Evolutionary conservation across 768 basidiomycete species (phyloP), one percentile per base, ranked within the genome.

Genomic region (Mrakia frigida): DNA sequence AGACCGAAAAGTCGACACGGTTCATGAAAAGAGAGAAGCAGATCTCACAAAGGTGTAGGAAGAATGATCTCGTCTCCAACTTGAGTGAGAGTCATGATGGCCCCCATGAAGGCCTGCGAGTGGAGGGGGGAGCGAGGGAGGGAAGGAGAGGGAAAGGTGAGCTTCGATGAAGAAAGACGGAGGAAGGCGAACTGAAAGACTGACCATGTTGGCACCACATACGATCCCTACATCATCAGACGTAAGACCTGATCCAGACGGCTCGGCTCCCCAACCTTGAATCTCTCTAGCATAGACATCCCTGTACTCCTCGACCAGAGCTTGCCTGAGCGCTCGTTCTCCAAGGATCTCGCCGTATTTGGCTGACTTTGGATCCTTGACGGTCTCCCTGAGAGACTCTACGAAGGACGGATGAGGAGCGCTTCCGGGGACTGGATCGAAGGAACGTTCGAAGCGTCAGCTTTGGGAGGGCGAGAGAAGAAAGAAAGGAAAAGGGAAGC

Each of bases 101-200:
- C 56, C 1, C 80, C 74, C 70, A 82, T 81, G 70, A 81, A 80
- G 6, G 82, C 82, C 77, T 78, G 28, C 0, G 69, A 81, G 90
- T 90, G 90, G 90, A 31, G 91, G 91, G 1, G 89, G 85, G 31
- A 91, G 91, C n/a, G 25, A 92, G 82, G 43, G 92, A 88, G 13
- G 18, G 41, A 91, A 84, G 79, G 91, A 90, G 21, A 16, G 74
- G 6, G 28, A 60, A 41, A 89, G 84, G 78, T 91, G 92, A 10
- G 90, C 90, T 83, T n/a, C 92, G 84, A 80, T 91, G 91, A 80
- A 90, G 90, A 6, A 91, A 90, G 0, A 89, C 85, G 0, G 90
- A 91, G 73, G 91, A 83, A 1, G 87, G 88, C n/a, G 92, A 82
- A 80, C 31, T 31, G 2, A 43, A 28, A 13, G 35, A 65, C 74